Evolutionary conservation across 306 rosid species (phyloP).

Genomic region (Casuarina cunninghamiana): DNA sequence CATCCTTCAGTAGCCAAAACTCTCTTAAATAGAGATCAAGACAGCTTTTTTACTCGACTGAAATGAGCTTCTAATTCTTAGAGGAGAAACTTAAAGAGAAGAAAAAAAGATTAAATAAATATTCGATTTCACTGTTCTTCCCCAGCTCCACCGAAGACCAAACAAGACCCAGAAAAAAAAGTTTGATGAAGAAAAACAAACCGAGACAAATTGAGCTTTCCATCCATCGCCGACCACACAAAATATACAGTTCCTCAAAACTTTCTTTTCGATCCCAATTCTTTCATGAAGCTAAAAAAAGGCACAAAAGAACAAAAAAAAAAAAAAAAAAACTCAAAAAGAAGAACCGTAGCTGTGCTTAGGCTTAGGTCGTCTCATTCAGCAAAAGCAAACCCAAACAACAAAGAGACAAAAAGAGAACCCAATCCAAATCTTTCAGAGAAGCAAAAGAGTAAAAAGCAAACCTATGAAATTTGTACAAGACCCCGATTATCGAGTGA

Average conservation of each 20-base stretch:
- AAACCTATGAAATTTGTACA: constrained; percentile 7
- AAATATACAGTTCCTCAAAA: constrained; percentile 4
- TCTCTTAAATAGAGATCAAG: background rate
- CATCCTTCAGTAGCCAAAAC: background rate
- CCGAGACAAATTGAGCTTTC: background rate
- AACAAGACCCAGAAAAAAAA: background rate
- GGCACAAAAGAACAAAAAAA: constrained; percentile 4
- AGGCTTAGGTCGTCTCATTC: constrained; percentile 1
- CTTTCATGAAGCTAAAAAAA: constrained; percentile 26
- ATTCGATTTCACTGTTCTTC: background rate
- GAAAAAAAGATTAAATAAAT: background rate
- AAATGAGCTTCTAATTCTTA: background rate
- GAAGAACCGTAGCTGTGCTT: constrained; percentile 4
- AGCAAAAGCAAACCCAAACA: background rate
- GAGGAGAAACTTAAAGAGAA: background rate
- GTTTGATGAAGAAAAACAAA: background rate
- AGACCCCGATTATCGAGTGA: constrained; percentile 46
- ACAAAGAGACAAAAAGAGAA: constrained; percentile 5
- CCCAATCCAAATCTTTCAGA: constrained; percentile 1
- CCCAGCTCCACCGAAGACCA: background rate
- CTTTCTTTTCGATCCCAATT: constrained; percentile 13
- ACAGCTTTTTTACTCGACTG: background rate
- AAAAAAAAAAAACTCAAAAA: background rate
- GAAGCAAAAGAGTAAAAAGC: background rate
- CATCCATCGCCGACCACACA: constrained; percentile 7